Base-by-base conservation (phyloP, 495 filamentous ascomycete genomes). In the Oleoguttula mirabilis region DNA sequence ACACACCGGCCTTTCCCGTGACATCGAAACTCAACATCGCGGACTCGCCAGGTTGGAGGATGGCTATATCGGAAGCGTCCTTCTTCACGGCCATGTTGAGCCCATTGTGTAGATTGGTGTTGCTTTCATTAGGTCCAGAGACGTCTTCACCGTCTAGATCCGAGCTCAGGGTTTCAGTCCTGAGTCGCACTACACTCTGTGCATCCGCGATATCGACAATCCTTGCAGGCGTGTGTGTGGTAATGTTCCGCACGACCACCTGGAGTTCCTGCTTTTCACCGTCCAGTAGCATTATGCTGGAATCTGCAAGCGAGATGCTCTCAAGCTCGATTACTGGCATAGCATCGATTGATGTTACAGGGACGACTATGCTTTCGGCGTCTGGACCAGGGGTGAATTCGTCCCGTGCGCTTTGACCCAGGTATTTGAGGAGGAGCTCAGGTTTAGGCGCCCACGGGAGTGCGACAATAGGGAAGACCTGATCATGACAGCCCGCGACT, bases 141-240 rank as follows among this genome's bases (percentile, higher is more conserved):
- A 20, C 35, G 7, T 17, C 35, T 16, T 12, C 21, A 6, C 12
- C 5, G 36, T 11, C 12, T 90, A 65, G 20, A 82, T 76, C 12
- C 68, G 72, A 43, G 80, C 81, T 0, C 84, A 88, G 0, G 88
- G 94, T 61, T 95, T 85, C 43, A 83, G 77, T 61, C 93, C 93
- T 0, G 84, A 86, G 44, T 95, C 82, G 16, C 87, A 67, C 7
- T 94, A 59, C 36, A 94, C 22, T 23, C 4, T 31, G 10, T 7
- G 12, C 14, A n/a, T 10, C 21, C 3, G 25, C 41, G 21, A 37
- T 27, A 3, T 44, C 23, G 41, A 44, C 22, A 27, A 50, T 32
- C 1, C 4, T 10, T 6, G 47, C 47, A 10, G 41, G 4, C 11
- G 39, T 27, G 28, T 17, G 15, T 3, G 27, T 20, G 2, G 33